A percentile compares a stretch with the other conserved stretches of the same genome.
Conservation (phyloP, 2,329 filamentous ascomycete genomes). For the Alternaria ethzedia region DNA sequence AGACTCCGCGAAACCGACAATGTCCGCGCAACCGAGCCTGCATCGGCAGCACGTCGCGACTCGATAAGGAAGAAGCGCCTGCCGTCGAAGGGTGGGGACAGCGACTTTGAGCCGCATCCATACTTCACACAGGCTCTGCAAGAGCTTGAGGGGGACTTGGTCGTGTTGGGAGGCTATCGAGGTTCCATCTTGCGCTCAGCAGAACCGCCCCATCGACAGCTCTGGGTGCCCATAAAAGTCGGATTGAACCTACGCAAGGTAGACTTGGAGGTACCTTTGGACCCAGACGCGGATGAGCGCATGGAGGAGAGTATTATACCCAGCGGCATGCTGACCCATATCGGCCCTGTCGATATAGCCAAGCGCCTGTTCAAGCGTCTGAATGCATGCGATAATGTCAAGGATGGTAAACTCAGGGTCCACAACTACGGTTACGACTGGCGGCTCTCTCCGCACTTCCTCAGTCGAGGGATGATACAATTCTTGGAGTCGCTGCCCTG, state of each 20-base stretch:
- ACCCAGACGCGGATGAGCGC: conserved; percentile 79
- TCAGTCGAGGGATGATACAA: conserved; percentile 72
- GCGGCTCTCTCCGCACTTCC: conserved; percentile 80
- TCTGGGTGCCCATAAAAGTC: conserved; percentile 94
- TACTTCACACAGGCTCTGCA: conserved; percentile 66
- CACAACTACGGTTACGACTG: conserved; percentile 97
- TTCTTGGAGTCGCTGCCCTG: conserved; percentile 78
- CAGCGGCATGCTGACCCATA: conserved; percentile 87
- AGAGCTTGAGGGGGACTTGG: conserved; percentile 79
- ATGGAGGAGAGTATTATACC: conserved; percentile 86
- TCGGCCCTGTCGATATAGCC: conserved; percentile 90
- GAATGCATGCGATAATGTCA: conserved; percentile 74
- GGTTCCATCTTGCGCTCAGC: conserved; percentile 88
- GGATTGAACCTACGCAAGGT: conserved; percentile 91
- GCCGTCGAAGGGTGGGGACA: conserved; percentile 15
- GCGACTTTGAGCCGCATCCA: conserved; percentile 52
- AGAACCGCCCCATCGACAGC: conserved; percentile 79
- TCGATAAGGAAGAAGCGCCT: conserved; percentile 24
- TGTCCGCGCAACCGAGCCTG: conserved; percentile 25
- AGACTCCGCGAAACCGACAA: conserved; percentile 22
- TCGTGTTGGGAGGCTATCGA: conserved; percentile 88
- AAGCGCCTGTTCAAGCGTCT: conserved; percentile 80
- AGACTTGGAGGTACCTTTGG: conserved; percentile 84
- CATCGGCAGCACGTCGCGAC: conserved; percentile 13
- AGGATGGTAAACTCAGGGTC: conserved; percentile 73